These are phyloP conservation scores for Neotropicomus parvogracilis DNA, from an alignment of 1,284 basidiomycete species.

Conservation along the genomic window DNA sequence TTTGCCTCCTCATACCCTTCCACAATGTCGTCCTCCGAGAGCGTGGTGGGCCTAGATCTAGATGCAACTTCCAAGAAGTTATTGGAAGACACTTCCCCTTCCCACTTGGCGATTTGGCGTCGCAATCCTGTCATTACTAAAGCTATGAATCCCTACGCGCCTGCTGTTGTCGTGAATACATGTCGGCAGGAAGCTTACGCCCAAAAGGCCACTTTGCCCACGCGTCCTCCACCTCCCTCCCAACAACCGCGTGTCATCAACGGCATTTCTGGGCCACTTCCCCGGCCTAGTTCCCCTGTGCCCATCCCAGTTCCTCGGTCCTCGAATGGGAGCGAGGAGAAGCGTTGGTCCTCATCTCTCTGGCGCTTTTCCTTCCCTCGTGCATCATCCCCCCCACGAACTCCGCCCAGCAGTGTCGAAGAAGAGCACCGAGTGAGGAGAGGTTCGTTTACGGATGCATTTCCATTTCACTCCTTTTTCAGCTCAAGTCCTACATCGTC, in stretches of 20 bases:
- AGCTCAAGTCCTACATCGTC: conserved; percentile 32
- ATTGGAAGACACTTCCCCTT: conserved; percentile 32
- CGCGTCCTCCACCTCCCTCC: conserved; percentile 12
- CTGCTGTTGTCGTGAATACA: conserved; percentile 29
- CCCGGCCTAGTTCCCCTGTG: conserved; percentile 30
- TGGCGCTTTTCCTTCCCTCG: conserved; percentile 44
- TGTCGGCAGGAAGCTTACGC: conserved; percentile 26
- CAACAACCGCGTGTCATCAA: conserved; percentile 13
- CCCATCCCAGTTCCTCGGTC: conserved; percentile 36
- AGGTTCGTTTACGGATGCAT: conserved; percentile 41
- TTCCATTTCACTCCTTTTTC: conserved; percentile 41
- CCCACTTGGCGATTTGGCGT: conserved; percentile 33
- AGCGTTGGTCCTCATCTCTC: conserved; percentile 40
- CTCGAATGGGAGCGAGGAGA: conserved; percentile 33
- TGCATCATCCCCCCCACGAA: conserved; percentile 32
- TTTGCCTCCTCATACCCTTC: conserved; percentile 35
- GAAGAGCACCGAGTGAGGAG: conserved; percentile 28
- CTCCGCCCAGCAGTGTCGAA: conserved; percentile 21
- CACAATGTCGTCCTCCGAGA: conserved; percentile 29
- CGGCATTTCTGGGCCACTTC: conserved; percentile 19
- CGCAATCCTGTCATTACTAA: conserved; percentile 28
- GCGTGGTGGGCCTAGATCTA: conserved; percentile 35
- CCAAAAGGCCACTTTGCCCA: conserved; percentile 6
- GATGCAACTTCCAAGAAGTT: conserved; percentile 32
- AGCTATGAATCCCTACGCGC: conserved; percentile 27